phyloP scores from a whole-genome alignment of 371 early-diverging fungal species.

The Mortierella sp. region DNA sequence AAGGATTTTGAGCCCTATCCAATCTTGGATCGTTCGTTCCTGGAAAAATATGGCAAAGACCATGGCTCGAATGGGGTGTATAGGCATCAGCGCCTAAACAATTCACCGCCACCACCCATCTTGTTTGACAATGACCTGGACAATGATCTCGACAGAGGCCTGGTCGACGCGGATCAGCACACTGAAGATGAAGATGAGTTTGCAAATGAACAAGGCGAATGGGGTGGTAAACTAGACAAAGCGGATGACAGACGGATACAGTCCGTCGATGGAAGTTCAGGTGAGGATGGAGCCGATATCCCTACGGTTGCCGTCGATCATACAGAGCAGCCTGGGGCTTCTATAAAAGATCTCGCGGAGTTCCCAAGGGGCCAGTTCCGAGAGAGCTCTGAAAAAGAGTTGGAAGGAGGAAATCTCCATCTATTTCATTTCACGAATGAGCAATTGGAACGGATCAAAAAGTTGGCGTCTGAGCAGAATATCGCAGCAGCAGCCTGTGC shows the following conservation, averaged over 20 bases:
- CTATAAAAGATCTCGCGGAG: slow-evolving; percentile 14
- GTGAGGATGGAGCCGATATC: background rate
- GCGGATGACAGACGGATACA: slow-evolving; percentile 15
- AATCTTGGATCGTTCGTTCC: slow-evolving; percentile 31
- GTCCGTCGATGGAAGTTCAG: slow-evolving; percentile 3
- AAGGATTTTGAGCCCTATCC: slow-evolving; percentile 51
- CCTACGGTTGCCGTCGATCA: slow-evolving; percentile 19
- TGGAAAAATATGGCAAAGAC: slow-evolving; percentile 27
- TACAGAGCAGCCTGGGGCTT: slow-evolving; percentile 14
- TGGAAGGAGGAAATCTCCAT: slow-evolving; percentile 23
- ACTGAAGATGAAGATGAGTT: slow-evolving; percentile 24
- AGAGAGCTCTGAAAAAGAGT: slow-evolving; percentile 6
- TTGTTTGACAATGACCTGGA: slow-evolving; percentile 44
- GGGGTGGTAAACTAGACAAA: slow-evolving; percentile 22
- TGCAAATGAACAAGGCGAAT: slow-evolving; percentile 23
- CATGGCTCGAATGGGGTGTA: slow-evolving; percentile 24
- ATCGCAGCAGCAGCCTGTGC: slow-evolving; percentile 57
- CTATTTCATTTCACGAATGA: slow-evolving; percentile 38
- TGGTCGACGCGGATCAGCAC: slow-evolving; percentile 28
- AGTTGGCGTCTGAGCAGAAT: slow-evolving; percentile 53
- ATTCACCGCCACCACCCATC: slow-evolving; percentile 51
- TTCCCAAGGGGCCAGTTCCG: background rate
- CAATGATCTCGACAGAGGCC: slow-evolving; percentile 22
- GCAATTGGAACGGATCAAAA: slow-evolving; percentile 49
- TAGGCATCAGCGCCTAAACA: slow-evolving; percentile 47